These are phyloP conservation scores for Bretschneidera sinensis DNA, from an alignment of 345 rosid genomes.

Conservation along the genomic window DNA sequence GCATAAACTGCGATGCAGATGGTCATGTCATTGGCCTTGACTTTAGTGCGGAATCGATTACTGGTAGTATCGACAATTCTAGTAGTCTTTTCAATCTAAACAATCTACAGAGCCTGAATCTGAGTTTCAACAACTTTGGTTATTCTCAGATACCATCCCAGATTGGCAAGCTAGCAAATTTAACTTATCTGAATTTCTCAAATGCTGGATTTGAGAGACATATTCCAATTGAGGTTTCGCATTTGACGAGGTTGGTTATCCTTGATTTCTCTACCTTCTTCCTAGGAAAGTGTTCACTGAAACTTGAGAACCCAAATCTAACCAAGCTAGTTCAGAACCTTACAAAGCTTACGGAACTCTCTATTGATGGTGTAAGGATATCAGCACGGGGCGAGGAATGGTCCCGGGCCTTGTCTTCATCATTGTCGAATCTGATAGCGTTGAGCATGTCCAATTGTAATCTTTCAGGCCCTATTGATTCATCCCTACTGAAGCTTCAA, in stretches of 20 bases:
- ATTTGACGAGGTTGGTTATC: slow-evolving; percentile 29
- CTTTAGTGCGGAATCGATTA: slow-evolving; percentile 32
- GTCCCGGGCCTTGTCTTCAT: slow-evolving; percentile 28
- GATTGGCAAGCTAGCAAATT: slow-evolving; percentile 25
- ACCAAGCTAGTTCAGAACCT: slow-evolving; percentile 22
- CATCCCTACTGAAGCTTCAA: slow-evolving; percentile 18
- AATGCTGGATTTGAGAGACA: slow-evolving; percentile 29
- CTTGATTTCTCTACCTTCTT: slow-evolving; percentile 36
- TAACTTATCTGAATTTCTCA: slow-evolving; percentile 32
- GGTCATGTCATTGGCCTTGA: slow-evolving; percentile 36
- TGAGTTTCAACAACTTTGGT: slow-evolving; percentile 34
- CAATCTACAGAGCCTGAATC: slow-evolving; percentile 33
- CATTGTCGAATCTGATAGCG: slow-evolving; percentile 23
- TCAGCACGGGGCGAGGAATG: slow-evolving; percentile 24
- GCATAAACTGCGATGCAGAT: slow-evolving; percentile 35
- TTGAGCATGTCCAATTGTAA: slow-evolving; percentile 40
- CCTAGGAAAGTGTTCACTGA: neutral
- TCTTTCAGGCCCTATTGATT: slow-evolving; percentile 26
- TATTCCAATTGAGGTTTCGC: slow-evolving; percentile 30
- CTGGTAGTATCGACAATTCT: slow-evolving; percentile 27
- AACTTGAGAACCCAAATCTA: slow-evolving; percentile 32
- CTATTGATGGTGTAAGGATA: slow-evolving; percentile 34
- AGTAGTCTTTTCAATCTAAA: slow-evolving; percentile 33
- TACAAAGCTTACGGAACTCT: slow-evolving; percentile 10
- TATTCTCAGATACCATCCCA: slow-evolving; percentile 19